Conservation (phyloP, 305 asterid genomes). For the Solanum aculeatissimum region DNA sequence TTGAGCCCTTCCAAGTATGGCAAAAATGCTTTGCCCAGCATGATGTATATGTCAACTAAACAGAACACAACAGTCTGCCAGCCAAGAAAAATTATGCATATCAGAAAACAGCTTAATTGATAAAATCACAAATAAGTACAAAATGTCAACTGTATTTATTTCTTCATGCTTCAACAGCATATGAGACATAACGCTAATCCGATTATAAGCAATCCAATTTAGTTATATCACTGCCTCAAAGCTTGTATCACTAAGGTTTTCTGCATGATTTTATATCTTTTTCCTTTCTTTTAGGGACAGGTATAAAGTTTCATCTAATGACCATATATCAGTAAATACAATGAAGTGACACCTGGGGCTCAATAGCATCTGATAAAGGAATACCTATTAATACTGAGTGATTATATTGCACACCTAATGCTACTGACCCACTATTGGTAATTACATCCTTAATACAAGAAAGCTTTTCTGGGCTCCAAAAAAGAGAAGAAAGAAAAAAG, state of each 20-base stretch:
- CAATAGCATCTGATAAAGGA: neutral
- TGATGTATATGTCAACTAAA: constrained; percentile 87
- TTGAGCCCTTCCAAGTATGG: constrained; percentile 94
- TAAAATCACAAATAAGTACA: neutral
- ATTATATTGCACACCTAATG: neutral
- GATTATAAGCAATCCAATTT: neutral
- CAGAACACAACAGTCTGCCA: constrained; percentile 97
- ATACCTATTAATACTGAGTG: neutral
- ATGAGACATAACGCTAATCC: neutral
- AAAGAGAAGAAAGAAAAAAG: neutral
- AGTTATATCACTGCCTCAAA: neutral
- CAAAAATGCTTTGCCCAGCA: constrained; percentile 91
- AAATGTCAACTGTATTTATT: neutral
- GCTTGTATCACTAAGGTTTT: neutral
- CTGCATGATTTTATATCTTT: neutral
- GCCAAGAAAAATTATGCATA: constrained; percentile 3
- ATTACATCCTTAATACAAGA: neutral
- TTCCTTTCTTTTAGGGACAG: neutral
- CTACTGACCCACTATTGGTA: neutral
- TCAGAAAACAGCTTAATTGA: neutral
- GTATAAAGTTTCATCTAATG: neutral
- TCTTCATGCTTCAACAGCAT: neutral
- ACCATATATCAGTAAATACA: neutral
- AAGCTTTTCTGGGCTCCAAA: neutral
- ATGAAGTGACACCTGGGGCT: neutral